These are phyloP conservation scores for Acidiella bohemica DNA, from an alignment of 495 filamentous ascomycete genomes.

Conservation along the genomic window DNA sequence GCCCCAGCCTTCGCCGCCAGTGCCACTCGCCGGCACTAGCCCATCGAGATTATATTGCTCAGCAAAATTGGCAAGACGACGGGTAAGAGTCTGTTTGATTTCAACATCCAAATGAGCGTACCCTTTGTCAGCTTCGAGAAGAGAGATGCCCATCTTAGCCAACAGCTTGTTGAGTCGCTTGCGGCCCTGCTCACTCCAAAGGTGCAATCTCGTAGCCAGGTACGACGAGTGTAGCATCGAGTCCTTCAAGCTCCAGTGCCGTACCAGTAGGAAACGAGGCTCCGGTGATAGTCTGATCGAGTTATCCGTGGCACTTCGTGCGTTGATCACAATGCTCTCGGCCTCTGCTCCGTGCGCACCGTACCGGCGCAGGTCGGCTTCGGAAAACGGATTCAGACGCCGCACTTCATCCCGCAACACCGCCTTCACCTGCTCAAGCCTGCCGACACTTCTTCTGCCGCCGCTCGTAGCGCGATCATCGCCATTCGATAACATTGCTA, in stretches of 20 bases:
- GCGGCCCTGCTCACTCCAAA: slow-evolving; percentile 80
- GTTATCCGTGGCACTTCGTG: slow-evolving; percentile 75
- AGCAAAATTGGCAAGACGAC: slow-evolving; percentile 75
- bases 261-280: slow-evolving; percentile 81
- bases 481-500: no score
- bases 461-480: slow-evolving; percentile 31
- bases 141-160: slow-evolving; percentile 93
- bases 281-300: slow-evolving; percentile 88
- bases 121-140: slow-evolving; percentile 84
- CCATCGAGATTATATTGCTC: slow-evolving; percentile 85
- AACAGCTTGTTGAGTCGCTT: slow-evolving; percentile 91
- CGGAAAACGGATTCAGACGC: slow-evolving; percentile 74
- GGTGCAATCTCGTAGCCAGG: slow-evolving; percentile 78
- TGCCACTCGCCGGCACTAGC: slow-evolving; percentile 54
- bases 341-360: slow-evolving; percentile 29
- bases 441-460: slow-evolving; percentile 36
- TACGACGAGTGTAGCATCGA: slow-evolving; percentile 97
- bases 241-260: slow-evolving; percentile 95
- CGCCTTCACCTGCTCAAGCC: slow-evolving; percentile 71
- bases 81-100: slow-evolving; percentile 75
- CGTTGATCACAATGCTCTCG: slow-evolving; percentile 71
- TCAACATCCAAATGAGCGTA: slow-evolving; percentile 99
- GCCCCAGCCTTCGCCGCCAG: slow-evolving; percentile 55
- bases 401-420: slow-evolving; percentile 87
- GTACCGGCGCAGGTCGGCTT: slow-evolving; percentile 36